Conservation (phyloP, 192 early-diverging fungal genomes). For the Coemansia sp. region DNA sequence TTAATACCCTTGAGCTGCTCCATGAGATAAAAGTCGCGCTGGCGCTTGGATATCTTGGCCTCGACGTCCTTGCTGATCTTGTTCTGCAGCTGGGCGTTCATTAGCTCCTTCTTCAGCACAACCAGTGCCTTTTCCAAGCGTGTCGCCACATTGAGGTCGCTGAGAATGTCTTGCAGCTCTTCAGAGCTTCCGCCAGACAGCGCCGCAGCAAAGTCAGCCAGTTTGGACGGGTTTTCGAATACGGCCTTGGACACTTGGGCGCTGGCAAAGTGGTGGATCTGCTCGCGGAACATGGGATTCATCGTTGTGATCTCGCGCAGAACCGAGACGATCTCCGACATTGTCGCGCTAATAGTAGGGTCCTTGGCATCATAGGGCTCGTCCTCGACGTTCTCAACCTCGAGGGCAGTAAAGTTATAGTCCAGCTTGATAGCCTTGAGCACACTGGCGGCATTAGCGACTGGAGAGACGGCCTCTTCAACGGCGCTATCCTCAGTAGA, state of each 20-base stretch:
- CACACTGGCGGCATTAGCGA: constrained; percentile 26
- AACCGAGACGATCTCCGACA: constrained; percentile 92
- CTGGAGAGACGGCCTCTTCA: neutral
- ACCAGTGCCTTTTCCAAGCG: constrained; percentile 88
- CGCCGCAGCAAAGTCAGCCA: constrained; percentile 97
- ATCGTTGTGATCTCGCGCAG: constrained; percentile 94
- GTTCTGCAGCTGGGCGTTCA: constrained; percentile 95
- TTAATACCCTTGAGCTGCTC: constrained; percentile 99
- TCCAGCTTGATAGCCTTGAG: constrained; percentile 47
- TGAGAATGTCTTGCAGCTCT: constrained; percentile 91
- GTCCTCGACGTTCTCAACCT: constrained; percentile 86
- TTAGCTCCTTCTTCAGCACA: constrained; percentile 95
- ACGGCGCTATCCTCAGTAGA: neutral
- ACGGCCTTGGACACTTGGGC: constrained; percentile 93
- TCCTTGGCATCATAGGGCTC: constrained; percentile 83
- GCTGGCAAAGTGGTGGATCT: constrained; percentile 97
- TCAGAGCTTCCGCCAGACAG: constrained; percentile 89
- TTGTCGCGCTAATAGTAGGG: constrained; percentile 84
- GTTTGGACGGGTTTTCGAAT: constrained; percentile 89
- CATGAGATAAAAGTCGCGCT: constrained; percentile 99
- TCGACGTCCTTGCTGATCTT: constrained; percentile 98
- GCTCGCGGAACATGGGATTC: constrained; percentile 96
- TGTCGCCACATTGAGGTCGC: constrained; percentile 84
- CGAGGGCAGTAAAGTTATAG: constrained; percentile 79
- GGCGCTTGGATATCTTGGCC: constrained; percentile 92